A percentile compares a stretch with the other conserved stretches of the same genome.
These are phyloP conservation scores for Trametes villosa DNA, from an alignment of 768 basidiomycete species.

Conservation along the genomic window DNA sequence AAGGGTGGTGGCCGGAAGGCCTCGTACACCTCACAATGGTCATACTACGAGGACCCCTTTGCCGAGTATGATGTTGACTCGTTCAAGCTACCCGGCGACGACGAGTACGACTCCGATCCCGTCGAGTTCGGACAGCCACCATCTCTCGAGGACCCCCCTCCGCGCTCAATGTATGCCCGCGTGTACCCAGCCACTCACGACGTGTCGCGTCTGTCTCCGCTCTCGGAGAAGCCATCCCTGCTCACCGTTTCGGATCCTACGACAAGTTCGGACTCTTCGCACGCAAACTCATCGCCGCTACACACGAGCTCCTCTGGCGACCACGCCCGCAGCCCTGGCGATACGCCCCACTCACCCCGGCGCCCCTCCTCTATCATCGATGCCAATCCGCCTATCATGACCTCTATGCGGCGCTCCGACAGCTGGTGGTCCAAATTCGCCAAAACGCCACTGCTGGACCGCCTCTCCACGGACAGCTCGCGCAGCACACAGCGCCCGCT, in stretches of 20 bases:
- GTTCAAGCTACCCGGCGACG: conserved; percentile 26
- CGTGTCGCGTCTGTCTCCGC: conserved; percentile 30
- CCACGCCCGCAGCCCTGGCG: conserved; percentile 30
- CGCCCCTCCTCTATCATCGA: conserved; percentile 49
- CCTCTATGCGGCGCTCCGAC: conserved; percentile 65
- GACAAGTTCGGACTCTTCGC: conserved; percentile 26
- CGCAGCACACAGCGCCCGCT: conserved; percentile 26
- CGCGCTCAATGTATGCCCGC: conserved; percentile 24
- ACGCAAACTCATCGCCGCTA: conserved; percentile 22
- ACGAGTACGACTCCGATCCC: conserved; percentile 30
- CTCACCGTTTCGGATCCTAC: conserved; percentile 26
- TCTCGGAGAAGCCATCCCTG: conserved; percentile 30
- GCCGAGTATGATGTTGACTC: conserved; percentile 32
- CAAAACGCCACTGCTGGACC: conserved; percentile 65
- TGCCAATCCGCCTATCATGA: conserved; percentile 44
- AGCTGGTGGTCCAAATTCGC: conserved; percentile 83
- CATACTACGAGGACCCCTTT: conserved; percentile 33
- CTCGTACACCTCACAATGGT: conserved; percentile 23
- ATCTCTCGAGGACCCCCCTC: conserved; percentile 30
- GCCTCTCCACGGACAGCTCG: conserved; percentile 44
- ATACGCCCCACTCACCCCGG: conserved; percentile 31
- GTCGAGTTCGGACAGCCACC: conserved; percentile 20
- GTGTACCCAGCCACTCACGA: conserved; percentile 21
- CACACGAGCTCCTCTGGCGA: conserved; percentile 35
- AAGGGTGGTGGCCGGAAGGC: conserved; percentile 28